phyloP scores from a whole-genome alignment of 331 rosid species.

The Cydonia oblonga region DNA sequence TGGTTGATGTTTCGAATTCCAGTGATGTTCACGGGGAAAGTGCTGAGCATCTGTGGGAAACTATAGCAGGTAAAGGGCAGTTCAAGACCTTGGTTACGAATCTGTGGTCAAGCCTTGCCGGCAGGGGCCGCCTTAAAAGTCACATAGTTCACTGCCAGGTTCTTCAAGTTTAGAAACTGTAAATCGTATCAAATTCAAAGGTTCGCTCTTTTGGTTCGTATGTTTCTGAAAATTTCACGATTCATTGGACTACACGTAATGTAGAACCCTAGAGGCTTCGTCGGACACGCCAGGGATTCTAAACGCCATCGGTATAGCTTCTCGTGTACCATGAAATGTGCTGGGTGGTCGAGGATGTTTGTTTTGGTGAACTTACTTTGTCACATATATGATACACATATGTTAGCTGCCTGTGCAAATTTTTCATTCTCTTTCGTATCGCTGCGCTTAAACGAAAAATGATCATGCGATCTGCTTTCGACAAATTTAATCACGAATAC shows the following conservation, averaged over 20 bases:
- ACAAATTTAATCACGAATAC: background rate
- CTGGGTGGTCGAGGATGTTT: slow-evolving; percentile 23
- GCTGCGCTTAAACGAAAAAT: background rate
- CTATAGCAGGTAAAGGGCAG: slow-evolving; percentile 73
- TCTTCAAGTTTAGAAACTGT: slow-evolving; percentile 52
- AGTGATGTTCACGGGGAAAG: slow-evolving; percentile 39
- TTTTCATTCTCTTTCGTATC: background rate
- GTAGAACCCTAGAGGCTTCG: background rate
- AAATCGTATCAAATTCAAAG: slow-evolving; percentile 3
- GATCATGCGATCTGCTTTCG: no score
- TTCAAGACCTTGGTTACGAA: slow-evolving; percentile 69
- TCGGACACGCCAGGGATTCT: slow-evolving; percentile 3
- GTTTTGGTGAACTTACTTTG: slow-evolving; percentile 23
- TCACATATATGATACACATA: slow-evolving; percentile 18
- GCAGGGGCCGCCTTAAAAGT: slow-evolving; percentile 67
- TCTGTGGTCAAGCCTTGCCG: slow-evolving; percentile 72
- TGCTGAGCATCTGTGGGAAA: slow-evolving; percentile 73
- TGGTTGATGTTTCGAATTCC: slow-evolving; percentile 61
- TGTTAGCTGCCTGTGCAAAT: slow-evolving; percentile 1
- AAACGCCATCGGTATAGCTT: slow-evolving; percentile 5
- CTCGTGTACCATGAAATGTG: slow-evolving; percentile 14
- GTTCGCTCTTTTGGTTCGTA: background rate
- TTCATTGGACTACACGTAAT: background rate
- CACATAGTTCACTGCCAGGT: slow-evolving; percentile 90
- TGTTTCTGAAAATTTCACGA: background rate